Conservation (phyloP, 106 monocot genomes). For the Hemerocallis citrina region DNA sequence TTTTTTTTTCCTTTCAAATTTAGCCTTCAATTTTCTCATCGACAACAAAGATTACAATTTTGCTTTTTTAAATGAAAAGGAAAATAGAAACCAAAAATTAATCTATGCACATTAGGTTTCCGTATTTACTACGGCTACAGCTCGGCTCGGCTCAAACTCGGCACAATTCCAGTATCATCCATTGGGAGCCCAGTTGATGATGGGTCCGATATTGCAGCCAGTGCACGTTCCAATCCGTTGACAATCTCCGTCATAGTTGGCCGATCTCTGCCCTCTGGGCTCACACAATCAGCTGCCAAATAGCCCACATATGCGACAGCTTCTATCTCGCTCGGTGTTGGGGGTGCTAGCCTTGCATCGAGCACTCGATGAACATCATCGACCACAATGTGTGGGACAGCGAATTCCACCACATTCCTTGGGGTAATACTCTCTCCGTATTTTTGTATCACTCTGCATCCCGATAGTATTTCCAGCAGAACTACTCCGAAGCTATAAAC, state of each 20-base stretch:
- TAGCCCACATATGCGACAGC: slow-evolving; percentile 51
- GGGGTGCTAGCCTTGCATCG: slow-evolving; percentile 45
- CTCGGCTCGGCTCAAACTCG: too few relatives aligned
- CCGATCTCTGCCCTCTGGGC: slow-evolving; percentile 41
- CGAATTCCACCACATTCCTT: slow-evolving; percentile 70
- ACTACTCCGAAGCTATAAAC: slow-evolving; percentile 52
- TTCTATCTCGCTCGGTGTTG: slow-evolving; percentile 59
- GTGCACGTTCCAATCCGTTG: slow-evolving; percentile 37
- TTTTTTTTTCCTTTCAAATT: too few relatives aligned
- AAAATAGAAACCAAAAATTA: too few relatives aligned
- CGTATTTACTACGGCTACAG: too few relatives aligned
- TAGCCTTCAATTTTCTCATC: too few relatives aligned
- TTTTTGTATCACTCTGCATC: slow-evolving; percentile 47
- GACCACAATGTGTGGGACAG: slow-evolving; percentile 46
- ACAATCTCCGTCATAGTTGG: slow-evolving; percentile 78
- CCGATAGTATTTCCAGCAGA: slow-evolving; percentile 31
- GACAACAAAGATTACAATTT: too few relatives aligned
- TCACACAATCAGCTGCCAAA: slow-evolving; percentile 70
- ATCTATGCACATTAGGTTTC: too few relatives aligned
- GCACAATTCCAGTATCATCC: too few relatives aligned
- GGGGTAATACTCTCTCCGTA: slow-evolving; percentile 42
- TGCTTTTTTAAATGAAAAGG: too few relatives aligned
- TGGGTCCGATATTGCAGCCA: slow-evolving; percentile 9
- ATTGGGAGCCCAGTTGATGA: too few relatives aligned
- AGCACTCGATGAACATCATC: slow-evolving; percentile 44